Base-by-base conservation (phyloP, 108 stramenopile species). In the Pseudonitzschia multiseries region DNA sequence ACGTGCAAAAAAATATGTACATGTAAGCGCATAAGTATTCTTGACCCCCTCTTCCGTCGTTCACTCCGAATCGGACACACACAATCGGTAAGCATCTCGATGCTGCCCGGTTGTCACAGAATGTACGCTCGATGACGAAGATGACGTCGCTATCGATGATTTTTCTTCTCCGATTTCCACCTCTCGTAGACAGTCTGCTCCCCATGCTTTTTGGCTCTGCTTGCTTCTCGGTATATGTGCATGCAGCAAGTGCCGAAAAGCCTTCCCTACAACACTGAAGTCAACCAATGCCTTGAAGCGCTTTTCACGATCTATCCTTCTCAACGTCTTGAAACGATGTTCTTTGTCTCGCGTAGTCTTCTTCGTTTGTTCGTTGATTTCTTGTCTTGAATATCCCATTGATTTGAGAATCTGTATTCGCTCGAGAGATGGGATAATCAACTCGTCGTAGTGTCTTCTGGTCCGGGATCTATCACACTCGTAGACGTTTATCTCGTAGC, bases 291-390 rank as follows among this genome's bases (percentile, higher is more conserved):
- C 32, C 36, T 41, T 33, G 17, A 62, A 13, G 29, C 32, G 29
- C 3, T 62, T 33, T 33, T 8, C 22, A 14, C 61, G 61, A n/a
- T 62, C 61, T 17, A 40, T 29, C 15, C 61, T 62, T 20, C 61
- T 62, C 29, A 13, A 28, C 29, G 36, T 62, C 32, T 12, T 9
- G 32, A 62, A 0, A 40, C 61, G 61, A 12, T 20, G 29, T 17
- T 62, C 0, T 21, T 40, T 36, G 33, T 33, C 33, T 56, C 20
- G 21, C 17, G 36, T 3, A 15, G n/a, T 29, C 61, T 62, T 33
- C 33, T 33, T 62, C n/a, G 61, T 62, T 41, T 62, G 32, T 28
- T 33, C 61, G 6, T 62, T 62, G 61, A 62, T 62, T 67, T 67
- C 66, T 13, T 22, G 26, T 27, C 46, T 67, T 44, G 66, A 67